phyloP scores from a whole-genome alignment of 352 stramenopile genomes.

The Phytophthora idaei region DNA sequence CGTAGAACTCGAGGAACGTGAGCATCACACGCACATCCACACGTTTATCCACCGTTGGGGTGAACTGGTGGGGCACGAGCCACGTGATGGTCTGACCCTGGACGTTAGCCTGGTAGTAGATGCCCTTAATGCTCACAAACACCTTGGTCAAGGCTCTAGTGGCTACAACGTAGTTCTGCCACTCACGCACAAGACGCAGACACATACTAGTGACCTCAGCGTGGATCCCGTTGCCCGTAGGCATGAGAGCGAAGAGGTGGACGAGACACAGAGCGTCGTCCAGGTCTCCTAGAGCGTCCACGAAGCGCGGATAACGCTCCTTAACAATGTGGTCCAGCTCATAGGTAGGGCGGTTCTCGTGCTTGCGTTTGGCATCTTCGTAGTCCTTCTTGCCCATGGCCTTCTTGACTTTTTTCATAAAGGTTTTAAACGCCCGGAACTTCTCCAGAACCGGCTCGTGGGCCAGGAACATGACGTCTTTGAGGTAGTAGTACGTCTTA shows the following conservation, averaged over 20 bases:
- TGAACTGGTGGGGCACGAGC: constrained; percentile 98
- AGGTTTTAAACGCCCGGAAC: constrained; percentile 98
- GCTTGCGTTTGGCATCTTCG: constrained; percentile 78
- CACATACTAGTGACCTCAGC: constrained; percentile 90
- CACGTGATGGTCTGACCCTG: constrained; percentile 96
- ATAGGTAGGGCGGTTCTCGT: constrained; percentile 93
- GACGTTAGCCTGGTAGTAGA: constrained; percentile 98
- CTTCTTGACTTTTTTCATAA: constrained; percentile 98
- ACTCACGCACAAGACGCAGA: constrained; percentile 93
- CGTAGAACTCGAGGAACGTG: constrained; percentile 99
- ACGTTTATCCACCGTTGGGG: constrained; percentile 95
- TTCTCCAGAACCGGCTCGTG: constrained; percentile 99
- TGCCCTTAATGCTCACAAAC: constrained; percentile 99
- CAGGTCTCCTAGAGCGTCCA: constrained; percentile 97
- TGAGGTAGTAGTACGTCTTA: constrained; percentile 99
- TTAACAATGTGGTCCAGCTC: constrained; percentile 98
- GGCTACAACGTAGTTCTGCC: constrained; percentile 95
- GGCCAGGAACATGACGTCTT: constrained; percentile 97
- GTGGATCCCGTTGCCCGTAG: constrained; percentile 89
- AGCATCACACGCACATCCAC: constrained; percentile 99
- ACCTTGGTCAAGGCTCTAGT: constrained; percentile 94
- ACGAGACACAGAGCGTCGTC: constrained; percentile 98
- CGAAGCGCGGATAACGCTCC: constrained; percentile 98
- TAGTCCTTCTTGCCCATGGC: constrained; percentile 88
- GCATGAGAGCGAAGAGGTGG: constrained; percentile 97